Evolutionary conservation across 176 grass and related monocot genomes (phyloP).

Genomic region (Paspalum vaginatum): DNA sequence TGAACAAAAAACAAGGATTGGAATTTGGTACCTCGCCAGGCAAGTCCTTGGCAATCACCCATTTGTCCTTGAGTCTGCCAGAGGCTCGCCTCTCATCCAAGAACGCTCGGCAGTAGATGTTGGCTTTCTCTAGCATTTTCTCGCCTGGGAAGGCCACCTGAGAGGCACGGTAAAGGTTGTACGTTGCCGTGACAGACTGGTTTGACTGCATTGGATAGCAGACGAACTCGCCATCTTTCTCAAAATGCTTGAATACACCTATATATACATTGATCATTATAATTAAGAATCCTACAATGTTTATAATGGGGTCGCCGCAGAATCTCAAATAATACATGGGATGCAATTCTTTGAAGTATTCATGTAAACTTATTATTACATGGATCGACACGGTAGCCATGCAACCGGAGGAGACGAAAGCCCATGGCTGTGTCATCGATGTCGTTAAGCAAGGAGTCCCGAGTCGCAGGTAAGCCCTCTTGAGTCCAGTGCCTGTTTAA

Average conservation of each 20-base stretch:
- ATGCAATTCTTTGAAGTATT: too few species aligned
- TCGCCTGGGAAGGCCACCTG: constrained; percentile 48
- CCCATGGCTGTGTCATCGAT: constrained; percentile 69
- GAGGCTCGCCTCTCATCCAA: constrained; percentile 41
- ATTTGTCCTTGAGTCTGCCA: constrained; percentile 57
- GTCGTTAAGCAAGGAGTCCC: constrained; percentile 11
- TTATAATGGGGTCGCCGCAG: too few species aligned
- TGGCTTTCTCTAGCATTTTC: neutral
- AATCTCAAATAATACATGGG: too few species aligned
- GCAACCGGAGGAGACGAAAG: constrained; percentile 52
- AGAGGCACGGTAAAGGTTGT: constrained; percentile 52
- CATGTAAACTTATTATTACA: neutral
- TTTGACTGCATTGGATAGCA: constrained; percentile 35
- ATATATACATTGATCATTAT: neutral
- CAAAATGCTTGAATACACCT: constrained; percentile 53
- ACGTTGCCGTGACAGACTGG: constrained; percentile 37
- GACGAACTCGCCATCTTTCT: constrained; percentile 48
- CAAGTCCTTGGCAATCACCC: constrained; percentile 61
- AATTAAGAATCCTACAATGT: too few species aligned
- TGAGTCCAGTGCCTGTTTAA: constrained; percentile 30
- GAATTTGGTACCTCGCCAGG: constrained; percentile 51
- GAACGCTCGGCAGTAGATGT: constrained; percentile 33
- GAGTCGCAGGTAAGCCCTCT: constrained; percentile 32
- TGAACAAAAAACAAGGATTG: too few species aligned
- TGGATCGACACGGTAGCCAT: constrained; percentile 46